Base-by-base conservation (phyloP, 768 basidiomycete genomes). In the Boletales sp. region DNA sequence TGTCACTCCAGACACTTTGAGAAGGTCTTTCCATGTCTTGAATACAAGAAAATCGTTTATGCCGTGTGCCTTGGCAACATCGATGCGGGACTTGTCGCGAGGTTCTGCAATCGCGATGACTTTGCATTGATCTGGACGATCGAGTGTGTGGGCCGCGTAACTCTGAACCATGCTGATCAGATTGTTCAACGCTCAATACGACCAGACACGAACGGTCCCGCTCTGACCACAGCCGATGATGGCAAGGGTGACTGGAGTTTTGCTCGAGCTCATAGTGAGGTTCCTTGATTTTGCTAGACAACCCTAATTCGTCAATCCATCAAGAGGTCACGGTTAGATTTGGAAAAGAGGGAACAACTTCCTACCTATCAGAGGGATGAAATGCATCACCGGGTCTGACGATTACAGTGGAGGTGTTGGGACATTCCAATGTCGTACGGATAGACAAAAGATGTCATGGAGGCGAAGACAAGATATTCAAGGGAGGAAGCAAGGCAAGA, bases 21-120 rank as follows among this genome's bases (percentile, higher is more conserved):
- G 73, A 18, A 94, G 76, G 31, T 86, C 86, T 43, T 83, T 70
- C 85, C 87, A 93, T 10, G 81, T 75, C 12, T 71, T 62, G 60
- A 92, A 94, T 37, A 84, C 80, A 36, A 86, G 81, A 2, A 83
- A 80, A 17, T 71, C 59, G 52, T 91, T 83, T 50, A 94, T 69
- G 1, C 72, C 66, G 59, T 90, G 79, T 0, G 69, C 62, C 15
- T 74, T 63, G 6, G 83, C 80, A 57, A 90, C 84, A 50, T 72
- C 65, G 34, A 72, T 65, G 44, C 78, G 81, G 2, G 90, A 84
- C 50, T 82, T 78, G 5, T 77, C 74, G 17, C 89, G 81, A 3
- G 91, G 91, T 54, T 94, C 92, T 14, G 89, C 90, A 49, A 94
- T 86, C 18, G 91, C 84, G 15, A 93, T 85, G 37, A 94, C 76